Base-by-base conservation (phyloP, 2,329 filamentous ascomycete species). In the Paradendryphiella salina region DNA sequence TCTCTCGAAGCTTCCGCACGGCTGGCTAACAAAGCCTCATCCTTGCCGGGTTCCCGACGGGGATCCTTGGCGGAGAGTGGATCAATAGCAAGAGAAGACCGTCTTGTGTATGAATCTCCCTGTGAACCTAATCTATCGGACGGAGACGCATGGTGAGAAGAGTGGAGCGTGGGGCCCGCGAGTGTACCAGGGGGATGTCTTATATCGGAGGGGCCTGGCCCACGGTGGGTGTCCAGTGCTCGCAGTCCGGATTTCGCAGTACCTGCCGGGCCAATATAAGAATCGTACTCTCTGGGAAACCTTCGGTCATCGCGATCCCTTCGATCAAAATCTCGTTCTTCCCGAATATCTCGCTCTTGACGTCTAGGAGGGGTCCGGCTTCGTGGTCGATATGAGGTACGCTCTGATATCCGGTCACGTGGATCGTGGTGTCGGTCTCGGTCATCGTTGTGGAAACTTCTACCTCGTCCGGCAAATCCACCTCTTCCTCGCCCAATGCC, bases 291-390 rank as follows among this genome's bases (percentile, higher is more conserved):
- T 21, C 76, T 70, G 31, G 75, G 71, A 29, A 75, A 77, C 46
- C 76, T 67, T 4, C 76, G 70, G 15, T 78, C 76, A 18, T 75
- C 69, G 18, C 72, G 69, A 9, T 75, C 69, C 37, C 73, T 64
- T 18, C 71, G 63, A 26, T 74, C 72, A 23, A 71, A 75, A 46
- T 70, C 76, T 57, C 63, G 73, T 54, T 67, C 72, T 37, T 74
- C 72, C 34, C 72, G 63, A 15, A 60, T 39, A 39, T 79, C 77
- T 52, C 76, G 78, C 35, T 86, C 86, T 50, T 76, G 72, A 26
- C 76, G 67, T 49, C 69, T 42, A 11, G 84, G 82, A 64, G 86
- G 84, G 56, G 85, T 87, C 56, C 85, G 81, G 62, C 84, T 86
- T 63, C 87, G 78, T 14, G 80, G 81, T 46, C 79, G 74, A 60